Conservation (phyloP, 2,329 filamentous ascomycete genomes). For the Phialophora chinensis region DNA sequence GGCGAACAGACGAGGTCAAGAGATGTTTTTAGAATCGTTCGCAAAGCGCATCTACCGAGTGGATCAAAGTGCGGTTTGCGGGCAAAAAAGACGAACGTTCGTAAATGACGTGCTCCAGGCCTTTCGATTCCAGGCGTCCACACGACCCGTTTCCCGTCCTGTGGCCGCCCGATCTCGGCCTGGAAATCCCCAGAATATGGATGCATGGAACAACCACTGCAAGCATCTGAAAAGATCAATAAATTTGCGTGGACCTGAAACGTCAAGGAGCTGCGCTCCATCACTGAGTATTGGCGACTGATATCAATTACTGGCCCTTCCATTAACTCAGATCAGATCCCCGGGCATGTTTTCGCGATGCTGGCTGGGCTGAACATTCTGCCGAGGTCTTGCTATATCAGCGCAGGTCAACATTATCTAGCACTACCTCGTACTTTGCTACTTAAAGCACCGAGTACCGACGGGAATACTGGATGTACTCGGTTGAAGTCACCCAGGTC, state of each 20-base stretch:
- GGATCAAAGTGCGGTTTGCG: slow-evolving; percentile 19
- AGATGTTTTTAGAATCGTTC: background rate
- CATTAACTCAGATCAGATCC: background rate
- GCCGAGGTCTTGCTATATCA: background rate
- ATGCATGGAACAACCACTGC: background rate
- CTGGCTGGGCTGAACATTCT: slow-evolving; percentile 4
- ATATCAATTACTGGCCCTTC: background rate
- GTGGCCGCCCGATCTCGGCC: slow-evolving; percentile 4
- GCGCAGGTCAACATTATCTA: no score
- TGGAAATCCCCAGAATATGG: background rate
- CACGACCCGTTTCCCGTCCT: slow-evolving; percentile 5
- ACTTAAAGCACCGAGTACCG: background rate
- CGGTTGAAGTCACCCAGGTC: background rate
- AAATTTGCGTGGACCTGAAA: background rate
- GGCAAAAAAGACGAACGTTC: slow-evolving; percentile 10
- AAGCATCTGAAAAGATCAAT: background rate
- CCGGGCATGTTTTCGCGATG: background rate
- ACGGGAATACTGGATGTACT: background rate
- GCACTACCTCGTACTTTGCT: background rate
- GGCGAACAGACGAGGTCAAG: background rate
- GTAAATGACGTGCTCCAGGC: slow-evolving; percentile 26
- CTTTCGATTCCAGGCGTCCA: background rate
- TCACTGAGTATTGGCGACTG: background rate
- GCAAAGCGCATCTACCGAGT: slow-evolving; percentile 21
- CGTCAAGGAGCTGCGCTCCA: background rate